These are phyloP conservation scores for Kurtzmaniella quercitrusa DNA, from an alignment of 1,139 yeast species.

Conservation along the genomic window DNA sequence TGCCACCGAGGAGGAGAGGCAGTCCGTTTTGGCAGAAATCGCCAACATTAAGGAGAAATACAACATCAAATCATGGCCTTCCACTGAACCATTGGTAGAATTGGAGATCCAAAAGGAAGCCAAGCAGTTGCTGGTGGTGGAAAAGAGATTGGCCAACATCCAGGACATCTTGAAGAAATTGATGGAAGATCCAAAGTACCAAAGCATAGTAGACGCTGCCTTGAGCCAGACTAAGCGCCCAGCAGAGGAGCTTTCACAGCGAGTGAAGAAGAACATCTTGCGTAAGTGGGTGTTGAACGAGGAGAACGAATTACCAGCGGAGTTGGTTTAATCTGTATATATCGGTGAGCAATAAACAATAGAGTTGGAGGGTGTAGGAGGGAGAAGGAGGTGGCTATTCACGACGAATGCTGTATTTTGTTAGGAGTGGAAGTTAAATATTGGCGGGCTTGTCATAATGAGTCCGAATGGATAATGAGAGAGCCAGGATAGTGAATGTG, in stretches of 20 bases:
- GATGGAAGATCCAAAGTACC: constrained; percentile 24
- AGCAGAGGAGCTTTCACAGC: constrained; percentile 20
- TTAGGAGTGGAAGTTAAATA: too few relatives aligned
- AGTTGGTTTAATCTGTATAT: constrained; percentile 4
- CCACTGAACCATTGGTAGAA: constrained; percentile 34
- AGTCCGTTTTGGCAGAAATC: constrained; percentile 37
- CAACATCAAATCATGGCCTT: constrained; percentile 60
- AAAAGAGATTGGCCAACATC: constrained; percentile 27
- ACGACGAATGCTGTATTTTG: too few relatives aligned
- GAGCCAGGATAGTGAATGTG: too few relatives aligned
- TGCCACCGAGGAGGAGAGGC: constrained; percentile 28
- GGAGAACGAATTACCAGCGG: constrained; percentile 33
- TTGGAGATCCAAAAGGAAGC: constrained; percentile 25
- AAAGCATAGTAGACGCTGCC: constrained; percentile 21
- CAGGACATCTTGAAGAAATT: constrained; percentile 29
- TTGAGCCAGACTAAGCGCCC: constrained; percentile 23
- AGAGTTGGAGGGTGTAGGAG: neutral
- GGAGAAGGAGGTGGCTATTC: neutral
- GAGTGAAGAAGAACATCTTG: constrained; percentile 32
- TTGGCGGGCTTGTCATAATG: too few relatives aligned
- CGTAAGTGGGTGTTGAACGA: constrained; percentile 38
- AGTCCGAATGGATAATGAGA: too few relatives aligned
- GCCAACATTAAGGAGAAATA: constrained; percentile 46
- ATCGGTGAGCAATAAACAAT: neutral
- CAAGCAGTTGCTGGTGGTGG: constrained; percentile 19